Evolutionary conservation across 768 basidiomycete genomes (phyloP).

Genomic region (Kwoniella sp.): DNA sequence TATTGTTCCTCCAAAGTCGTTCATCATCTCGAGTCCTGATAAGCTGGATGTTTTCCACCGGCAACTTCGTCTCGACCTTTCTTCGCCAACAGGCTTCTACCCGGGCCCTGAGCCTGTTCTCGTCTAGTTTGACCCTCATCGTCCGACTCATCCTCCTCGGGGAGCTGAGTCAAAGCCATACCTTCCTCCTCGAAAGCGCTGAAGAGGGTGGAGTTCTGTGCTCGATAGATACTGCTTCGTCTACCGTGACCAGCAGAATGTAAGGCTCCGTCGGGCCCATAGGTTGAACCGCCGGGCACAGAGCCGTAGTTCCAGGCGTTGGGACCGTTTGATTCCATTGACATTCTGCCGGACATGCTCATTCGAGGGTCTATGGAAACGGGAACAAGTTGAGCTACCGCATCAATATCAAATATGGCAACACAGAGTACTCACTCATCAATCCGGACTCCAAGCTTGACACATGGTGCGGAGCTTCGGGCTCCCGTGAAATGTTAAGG

Average conservation of each 20-base stretch:
- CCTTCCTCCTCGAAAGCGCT: conserved; percentile 68
- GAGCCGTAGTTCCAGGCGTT: conserved; percentile 43
- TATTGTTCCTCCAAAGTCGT: neutral
- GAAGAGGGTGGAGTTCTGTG: conserved; percentile 70
- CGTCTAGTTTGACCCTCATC: conserved; percentile 51
- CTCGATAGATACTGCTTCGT: conserved; percentile 67
- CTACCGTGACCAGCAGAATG: conserved; percentile 64
- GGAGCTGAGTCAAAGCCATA: conserved; percentile 66
- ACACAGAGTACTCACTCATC: conserved; percentile 56
- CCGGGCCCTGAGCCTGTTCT: conserved; percentile 16
- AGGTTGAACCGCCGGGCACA: conserved; percentile 27
- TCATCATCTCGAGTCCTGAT: conserved; percentile 19
- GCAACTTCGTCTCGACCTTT: conserved; percentile 17
- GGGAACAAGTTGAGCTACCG: no score
- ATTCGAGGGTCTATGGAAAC: conserved; percentile 66
- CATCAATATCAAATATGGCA: no score
- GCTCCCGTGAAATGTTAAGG: conserved; percentile 52
- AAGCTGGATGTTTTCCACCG: conserved; percentile 44
- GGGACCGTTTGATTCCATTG: conserved; percentile 62
- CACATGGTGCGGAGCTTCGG: conserved; percentile 51
- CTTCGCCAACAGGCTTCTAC: conserved; percentile 32
- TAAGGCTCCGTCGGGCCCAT: conserved; percentile 55
- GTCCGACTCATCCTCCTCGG: conserved; percentile 68
- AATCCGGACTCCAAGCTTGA: conserved; percentile 52
- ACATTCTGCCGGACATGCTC: conserved; percentile 76